phyloP scores from a whole-genome alignment of 169 alveolate genomes.

The Plasmodium malariae region DNA sequence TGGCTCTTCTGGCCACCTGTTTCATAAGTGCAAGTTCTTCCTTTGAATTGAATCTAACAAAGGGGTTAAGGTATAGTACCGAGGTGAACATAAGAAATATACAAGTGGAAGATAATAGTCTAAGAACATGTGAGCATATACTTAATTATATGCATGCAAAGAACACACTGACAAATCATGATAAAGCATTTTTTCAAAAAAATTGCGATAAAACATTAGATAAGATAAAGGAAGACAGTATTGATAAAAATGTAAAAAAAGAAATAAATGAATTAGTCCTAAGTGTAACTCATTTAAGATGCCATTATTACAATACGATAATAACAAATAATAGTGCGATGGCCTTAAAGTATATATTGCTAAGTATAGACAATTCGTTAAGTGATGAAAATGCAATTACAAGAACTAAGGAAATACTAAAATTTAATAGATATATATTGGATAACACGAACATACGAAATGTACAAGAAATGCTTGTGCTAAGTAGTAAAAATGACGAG shows the following conservation, averaged over 20 bases:
- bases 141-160: background rate
- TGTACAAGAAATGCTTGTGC: slow-evolving; percentile 20
- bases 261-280: slow-evolving; percentile 27
- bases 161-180: background rate
- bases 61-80: background rate
- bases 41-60: background rate
- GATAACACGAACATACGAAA: slow-evolving; percentile 5
- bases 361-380: slow-evolving; percentile 8
- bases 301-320: background rate
- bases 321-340: background rate
- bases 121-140: slow-evolving; percentile 12
- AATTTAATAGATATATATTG: slow-evolving; percentile 10
- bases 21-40: background rate
- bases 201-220: background rate
- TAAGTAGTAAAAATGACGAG: slow-evolving; percentile 22
- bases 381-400: background rate
- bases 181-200: background rate
- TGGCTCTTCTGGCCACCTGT: background rate
- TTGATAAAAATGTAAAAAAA: background rate
- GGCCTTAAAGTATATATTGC: background rate
- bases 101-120: background rate
- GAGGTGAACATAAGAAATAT: slow-evolving; percentile 4
- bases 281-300: slow-evolving; percentile 20
- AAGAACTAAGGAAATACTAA: slow-evolving; percentile 5
- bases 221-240: background rate